Evolutionary conservation across 2,329 filamentous ascomycete genomes (phyloP), one percentile per base, ranked within the genome.

Genomic region (Periconia sp.): DNA sequence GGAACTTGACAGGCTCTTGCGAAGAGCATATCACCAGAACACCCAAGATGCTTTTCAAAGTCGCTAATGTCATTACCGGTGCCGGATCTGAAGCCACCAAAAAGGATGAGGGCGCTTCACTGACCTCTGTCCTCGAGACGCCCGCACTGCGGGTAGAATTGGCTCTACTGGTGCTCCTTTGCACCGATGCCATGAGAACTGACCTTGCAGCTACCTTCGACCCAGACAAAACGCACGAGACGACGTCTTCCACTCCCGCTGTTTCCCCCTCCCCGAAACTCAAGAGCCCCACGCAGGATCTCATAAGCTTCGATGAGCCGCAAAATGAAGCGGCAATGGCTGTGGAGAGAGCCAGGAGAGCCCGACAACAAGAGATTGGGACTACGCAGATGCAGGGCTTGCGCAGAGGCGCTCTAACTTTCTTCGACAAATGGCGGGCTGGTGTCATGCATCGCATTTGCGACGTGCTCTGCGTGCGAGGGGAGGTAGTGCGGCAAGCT

Each of bases 341-440:
- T 5, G 46, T 43, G 5, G 48, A 58, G 24, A 39, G 46, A 22
- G 46, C 37, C 1, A 50, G 46, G 13, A 61, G 57, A 21, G 56
- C 69, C 34, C 60, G 76, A 30, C 70, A 76, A 57, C 73, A 73
- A 41, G 78, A 81, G 46, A 61, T 81, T 15, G 74, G 72, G 21
- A 69, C 68, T 1, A 70, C 73, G 5, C 72, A 74, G 38, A 78
- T 87, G 60, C 71, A 78, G 41, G 86, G 88, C 57, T 70, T 90
- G 59, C 89, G 84, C 70, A 83, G 81, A 50, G 84, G 87, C 43
- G 78, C 84, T 0, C 66, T 94, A 3, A 73, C 79, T 2, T 84
- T 85, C 65, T 95, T 92, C 63, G 83, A 87, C 45, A 86, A 89
- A 56, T 97, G 92, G 92, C 83, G 88, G 55, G 77, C 82, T 4